A percentile compares a stretch with the other conserved stretches of the same genome.
phyloP scores from a whole-genome alignment of 2,329 filamentous ascomycete genomes.

The Neonectria faginata region DNA sequence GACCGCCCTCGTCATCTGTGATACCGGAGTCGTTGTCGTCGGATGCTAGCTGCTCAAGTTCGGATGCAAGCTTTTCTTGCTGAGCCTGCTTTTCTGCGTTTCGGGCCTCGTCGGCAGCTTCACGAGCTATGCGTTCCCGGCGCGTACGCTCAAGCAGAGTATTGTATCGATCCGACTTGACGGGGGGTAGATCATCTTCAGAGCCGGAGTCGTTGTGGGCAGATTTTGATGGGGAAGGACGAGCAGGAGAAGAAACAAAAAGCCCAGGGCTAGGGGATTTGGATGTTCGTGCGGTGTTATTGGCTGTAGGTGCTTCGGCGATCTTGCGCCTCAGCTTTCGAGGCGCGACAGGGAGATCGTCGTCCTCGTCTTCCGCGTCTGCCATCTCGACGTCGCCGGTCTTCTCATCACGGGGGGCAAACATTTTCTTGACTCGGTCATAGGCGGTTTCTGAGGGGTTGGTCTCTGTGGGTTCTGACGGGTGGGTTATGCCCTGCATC shows the following conservation, averaged over 20 bases:
- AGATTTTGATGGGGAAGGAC: conserved; percentile 48
- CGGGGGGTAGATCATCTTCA: conserved; percentile 61
- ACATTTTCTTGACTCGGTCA: conserved; percentile 58
- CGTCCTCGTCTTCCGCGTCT: conserved; percentile 54
- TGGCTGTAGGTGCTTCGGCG: conserved; percentile 49
- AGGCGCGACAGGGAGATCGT: conserved; percentile 55
- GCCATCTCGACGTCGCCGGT: conserved; percentile 45
- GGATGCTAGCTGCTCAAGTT: conserved; percentile 51
- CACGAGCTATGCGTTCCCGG: conserved; percentile 74
- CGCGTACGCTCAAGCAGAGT: conserved; percentile 80
- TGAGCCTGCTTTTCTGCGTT: conserved; percentile 56
- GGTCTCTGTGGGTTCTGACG: conserved; percentile 26
- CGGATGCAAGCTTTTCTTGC: conserved; percentile 51
- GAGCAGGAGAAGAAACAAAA: conserved; percentile 66
- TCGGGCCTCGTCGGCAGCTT: conserved; percentile 68
- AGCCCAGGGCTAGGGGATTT: conserved; percentile 58
- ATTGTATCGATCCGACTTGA: conserved; percentile 71
- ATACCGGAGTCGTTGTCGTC: conserved; percentile 62
- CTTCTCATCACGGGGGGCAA: conserved; percentile 50
- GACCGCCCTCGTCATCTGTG: conserved; percentile 72
- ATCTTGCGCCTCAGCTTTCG: conserved; percentile 55
- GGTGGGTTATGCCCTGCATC: conserved; percentile 61
- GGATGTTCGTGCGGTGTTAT: conserved; percentile 30
- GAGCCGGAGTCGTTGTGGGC: conserved; percentile 53
- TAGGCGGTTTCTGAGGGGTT: conserved; percentile 49